phyloP scores from a whole-genome alignment of 2,329 filamentous ascomycete genomes.

The Phaeosphaeriaceae sp. region DNA sequence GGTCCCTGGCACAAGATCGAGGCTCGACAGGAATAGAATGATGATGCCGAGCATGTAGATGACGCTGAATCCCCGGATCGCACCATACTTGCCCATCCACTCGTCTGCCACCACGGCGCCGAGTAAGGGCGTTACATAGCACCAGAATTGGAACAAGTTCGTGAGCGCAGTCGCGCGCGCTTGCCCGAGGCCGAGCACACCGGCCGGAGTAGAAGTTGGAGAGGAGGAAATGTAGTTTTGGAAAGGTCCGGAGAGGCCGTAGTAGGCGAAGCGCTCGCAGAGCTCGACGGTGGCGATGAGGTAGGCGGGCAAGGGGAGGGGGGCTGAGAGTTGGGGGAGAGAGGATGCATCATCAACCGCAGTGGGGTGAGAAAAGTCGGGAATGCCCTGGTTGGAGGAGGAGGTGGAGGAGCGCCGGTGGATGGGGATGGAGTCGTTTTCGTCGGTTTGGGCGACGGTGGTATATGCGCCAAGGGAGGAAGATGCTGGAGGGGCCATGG shows the following conservation, averaged over 20 bases:
- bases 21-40: conserved; percentile 69
- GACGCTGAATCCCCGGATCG: conserved; percentile 70
- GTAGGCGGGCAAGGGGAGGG: conserved; percentile 54
- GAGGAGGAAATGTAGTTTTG: conserved; percentile 59
- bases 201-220: conserved; percentile 48
- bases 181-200: conserved; percentile 52
- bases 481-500: conserved; percentile 22
- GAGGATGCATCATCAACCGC: conserved; percentile 32
- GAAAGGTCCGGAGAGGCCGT: conserved; percentile 55
- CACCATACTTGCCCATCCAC: conserved; percentile 72
- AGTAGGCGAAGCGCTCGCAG: conserved; percentile 58
- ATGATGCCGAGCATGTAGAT: conserved; percentile 71
- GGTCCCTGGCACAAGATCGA: conserved; percentile 67
- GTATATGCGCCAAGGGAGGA: conserved; percentile 37
- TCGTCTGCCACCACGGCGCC: conserved; percentile 68
- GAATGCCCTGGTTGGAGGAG: not conserved
- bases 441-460: conserved; percentile 40
- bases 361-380: conserved; percentile 18
- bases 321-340: conserved; percentile 50
- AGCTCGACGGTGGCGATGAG: conserved; percentile 58
- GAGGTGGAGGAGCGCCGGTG: not conserved
- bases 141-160: conserved; percentile 59
- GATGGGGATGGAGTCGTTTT: conserved; percentile 4
- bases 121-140: conserved; percentile 56
- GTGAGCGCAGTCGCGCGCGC: conserved; percentile 53